Conservation (phyloP, 2,329 filamentous ascomycete species). For the Ophiostoma quercus region DNA sequence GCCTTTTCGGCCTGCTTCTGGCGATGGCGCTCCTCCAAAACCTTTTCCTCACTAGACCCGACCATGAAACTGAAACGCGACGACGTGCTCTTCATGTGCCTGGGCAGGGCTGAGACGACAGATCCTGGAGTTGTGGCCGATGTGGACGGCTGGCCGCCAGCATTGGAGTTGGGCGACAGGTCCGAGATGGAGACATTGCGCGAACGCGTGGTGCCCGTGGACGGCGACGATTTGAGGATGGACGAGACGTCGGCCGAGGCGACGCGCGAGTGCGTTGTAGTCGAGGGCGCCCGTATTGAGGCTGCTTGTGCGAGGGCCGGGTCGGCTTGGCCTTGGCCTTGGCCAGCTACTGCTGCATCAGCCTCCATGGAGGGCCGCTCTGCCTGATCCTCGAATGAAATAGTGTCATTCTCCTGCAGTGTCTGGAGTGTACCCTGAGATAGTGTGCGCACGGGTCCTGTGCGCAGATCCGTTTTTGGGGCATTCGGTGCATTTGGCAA, state of each 20-base stretch:
- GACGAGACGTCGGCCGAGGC: slow-evolving; percentile 31
- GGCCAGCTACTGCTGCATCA: not conserved
- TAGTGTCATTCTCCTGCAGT: slow-evolving; percentile 25
- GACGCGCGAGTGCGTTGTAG: slow-evolving; percentile 35
- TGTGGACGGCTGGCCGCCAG: slow-evolving; percentile 7
- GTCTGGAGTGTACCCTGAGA: slow-evolving; percentile 23
- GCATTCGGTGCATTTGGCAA: not conserved
- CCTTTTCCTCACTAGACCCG: slow-evolving; percentile 60
- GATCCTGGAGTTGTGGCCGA: slow-evolving; percentile 21
- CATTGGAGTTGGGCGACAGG: slow-evolving; percentile 41
- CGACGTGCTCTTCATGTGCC: slow-evolving; percentile 69
- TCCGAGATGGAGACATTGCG: slow-evolving; percentile 50
- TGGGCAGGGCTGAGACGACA: slow-evolving; percentile 45
- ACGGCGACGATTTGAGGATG: slow-evolving; percentile 32
- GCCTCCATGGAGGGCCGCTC: slow-evolving; percentile 33
- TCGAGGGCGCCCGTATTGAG: slow-evolving; percentile 27
- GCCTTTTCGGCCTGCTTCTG: slow-evolving; percentile 61
- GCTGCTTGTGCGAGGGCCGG: slow-evolving; percentile 29
- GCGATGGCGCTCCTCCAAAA: slow-evolving; percentile 67
- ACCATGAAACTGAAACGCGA: slow-evolving; percentile 78
- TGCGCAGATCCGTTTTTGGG: slow-evolving; percentile 13
- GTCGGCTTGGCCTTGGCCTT: slow-evolving; percentile 27
- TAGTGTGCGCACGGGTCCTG: slow-evolving; percentile 14
- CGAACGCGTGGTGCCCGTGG: slow-evolving; percentile 42
- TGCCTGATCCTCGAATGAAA: slow-evolving; percentile 28